Evolutionary conservation across 352 stramenopile genomes (phyloP).

Genomic region (Pythium monospermum): DNA sequence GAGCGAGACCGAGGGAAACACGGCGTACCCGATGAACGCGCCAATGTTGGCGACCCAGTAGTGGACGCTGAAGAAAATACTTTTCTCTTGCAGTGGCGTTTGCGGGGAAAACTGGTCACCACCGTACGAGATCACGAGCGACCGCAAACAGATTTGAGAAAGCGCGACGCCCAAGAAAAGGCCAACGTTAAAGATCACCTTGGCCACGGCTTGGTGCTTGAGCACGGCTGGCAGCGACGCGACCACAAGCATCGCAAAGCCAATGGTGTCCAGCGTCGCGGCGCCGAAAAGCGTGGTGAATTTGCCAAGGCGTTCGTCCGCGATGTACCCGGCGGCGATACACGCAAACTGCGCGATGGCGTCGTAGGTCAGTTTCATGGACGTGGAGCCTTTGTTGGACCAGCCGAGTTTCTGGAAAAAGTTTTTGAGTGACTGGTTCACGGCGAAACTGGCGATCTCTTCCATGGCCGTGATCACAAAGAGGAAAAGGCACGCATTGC

Average conservation of each 20-base stretch:
- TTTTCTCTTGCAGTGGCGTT: constrained; percentile 18
- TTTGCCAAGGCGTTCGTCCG: constrained; percentile 24
- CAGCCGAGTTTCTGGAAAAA: constrained; percentile 27
- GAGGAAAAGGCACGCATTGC: constrained; percentile 26
- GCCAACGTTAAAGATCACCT: constrained; percentile 22
- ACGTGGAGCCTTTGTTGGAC: constrained; percentile 23
- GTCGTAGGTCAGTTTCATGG: constrained; percentile 30
- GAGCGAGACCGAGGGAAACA: constrained; percentile 43
- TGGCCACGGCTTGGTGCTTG: constrained; percentile 5
- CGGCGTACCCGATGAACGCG: constrained; percentile 40
- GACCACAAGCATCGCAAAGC: constrained; percentile 15
- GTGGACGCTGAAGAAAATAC: constrained; percentile 46
- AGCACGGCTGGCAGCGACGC: constrained; percentile 21
- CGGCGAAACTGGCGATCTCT: constrained; percentile 23
- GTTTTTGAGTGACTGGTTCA: constrained; percentile 31
- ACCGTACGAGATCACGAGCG: constrained; percentile 24
- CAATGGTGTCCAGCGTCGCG: constrained; percentile 18
- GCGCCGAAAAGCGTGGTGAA: constrained; percentile 29
- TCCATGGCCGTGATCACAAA: constrained; percentile 24
- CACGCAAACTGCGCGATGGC: constrained; percentile 23
- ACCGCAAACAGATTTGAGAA: constrained; percentile 22
- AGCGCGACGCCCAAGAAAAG: constrained; percentile 26
- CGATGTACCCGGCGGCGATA: constrained; percentile 25
- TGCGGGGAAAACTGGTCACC: constrained; percentile 28
- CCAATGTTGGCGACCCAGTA: constrained; percentile 58